Percentiles rank a stretch among this genome's conserved stretches.
phyloP scores from a whole-genome alignment of 768 basidiomycete genomes.

The Suillus lakei region DNA sequence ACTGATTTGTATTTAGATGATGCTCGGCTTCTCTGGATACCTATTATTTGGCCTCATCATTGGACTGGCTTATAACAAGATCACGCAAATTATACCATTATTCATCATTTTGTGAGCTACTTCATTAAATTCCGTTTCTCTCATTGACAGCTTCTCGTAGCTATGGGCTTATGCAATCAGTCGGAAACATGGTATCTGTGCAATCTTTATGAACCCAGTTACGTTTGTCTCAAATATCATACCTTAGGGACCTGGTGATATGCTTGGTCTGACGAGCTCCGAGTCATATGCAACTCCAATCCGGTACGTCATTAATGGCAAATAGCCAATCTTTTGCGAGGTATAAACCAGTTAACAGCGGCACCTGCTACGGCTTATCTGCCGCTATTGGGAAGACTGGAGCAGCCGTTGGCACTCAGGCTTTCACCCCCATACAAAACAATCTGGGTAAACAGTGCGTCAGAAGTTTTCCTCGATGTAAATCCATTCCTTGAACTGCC shows the following conservation, averaged over 20 bases:
- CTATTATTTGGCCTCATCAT: slow-evolving; percentile 66
- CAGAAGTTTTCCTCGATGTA: slow-evolving; percentile 3
- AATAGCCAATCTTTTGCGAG: neutral
- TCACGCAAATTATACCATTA: slow-evolving; percentile 62
- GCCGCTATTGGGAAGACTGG: slow-evolving; percentile 74
- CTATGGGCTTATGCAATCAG: slow-evolving; percentile 75
- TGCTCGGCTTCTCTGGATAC: slow-evolving; percentile 71
- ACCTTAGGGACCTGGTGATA: slow-evolving; percentile 69
- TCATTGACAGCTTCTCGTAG: slow-evolving; percentile 34
- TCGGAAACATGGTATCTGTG: slow-evolving; percentile 61
- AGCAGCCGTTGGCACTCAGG: slow-evolving; percentile 73
- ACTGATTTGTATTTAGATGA: slow-evolving; percentile 49
- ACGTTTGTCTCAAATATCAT: slow-evolving; percentile 14
- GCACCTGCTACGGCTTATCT: slow-evolving; percentile 71
- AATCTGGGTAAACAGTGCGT: slow-evolving; percentile 67
- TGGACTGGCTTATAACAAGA: slow-evolving; percentile 62
- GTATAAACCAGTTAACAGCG: slow-evolving; percentile 38
- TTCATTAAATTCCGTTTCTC: neutral
- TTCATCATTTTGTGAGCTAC: slow-evolving; percentile 68
- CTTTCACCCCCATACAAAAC: slow-evolving; percentile 69
- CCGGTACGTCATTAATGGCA: slow-evolving; percentile 40
- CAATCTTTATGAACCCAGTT: neutral
- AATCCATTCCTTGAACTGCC: slow-evolving; percentile 1
- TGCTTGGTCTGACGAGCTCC: slow-evolving; percentile 67
- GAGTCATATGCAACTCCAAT: slow-evolving; percentile 74